Evolutionary conservation across 2,329 filamentous ascomycete species (phyloP), one percentile per base, ranked within the genome.

Genomic region (Zalaria sp.): DNA sequence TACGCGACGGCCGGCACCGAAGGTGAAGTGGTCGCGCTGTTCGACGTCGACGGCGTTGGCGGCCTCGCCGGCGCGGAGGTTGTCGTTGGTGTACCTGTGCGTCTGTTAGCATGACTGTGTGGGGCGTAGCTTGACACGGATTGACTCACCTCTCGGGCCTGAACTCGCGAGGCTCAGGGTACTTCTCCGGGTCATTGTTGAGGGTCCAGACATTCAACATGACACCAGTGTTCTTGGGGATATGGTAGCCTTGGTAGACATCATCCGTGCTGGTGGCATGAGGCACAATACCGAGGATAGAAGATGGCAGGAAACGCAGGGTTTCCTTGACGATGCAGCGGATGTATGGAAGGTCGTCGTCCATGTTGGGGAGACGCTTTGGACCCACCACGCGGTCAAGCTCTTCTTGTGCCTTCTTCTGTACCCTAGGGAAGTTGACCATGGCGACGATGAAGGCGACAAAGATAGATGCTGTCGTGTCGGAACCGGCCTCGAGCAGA

Each of bases 281-380:
- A 0, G 66, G 66, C 1, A 57, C 47, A 2, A 44, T 48, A 2
- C 50, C 50, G 4, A 48, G 31, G 31, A 55, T 55, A 27, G 52
- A 57, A 4, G 55, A 48, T 37, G 58, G 55, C 28, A 55, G 44
- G 57, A 57, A 60, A 28, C 57, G 51, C 2, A 59, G 43, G 7
- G 53, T 50, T 38, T 61, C 58, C 45, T 59, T 60, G 41, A 59
- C 52, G 32, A 54, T 54, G 7, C 72, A 72, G 9, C 72, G 60
- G 8, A 75, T 62, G 0, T 62, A 71, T 1, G 72, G 72, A 9
- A 77, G 55, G 46, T 50, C 52, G 43, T 59, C 57, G 9, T 40
- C 42, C 42, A 39, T 41, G 18, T 36, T 36, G 4, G 59, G 59
- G 5, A 55, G 45, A 18, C 59, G 48, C 3, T 52, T 47, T n/a